Percentiles rank a stretch among this genome's conserved stretches.
Conservation (phyloP, 2,329 filamentous ascomycete genomes). For the Cladophialophora chaetospira region DNA sequence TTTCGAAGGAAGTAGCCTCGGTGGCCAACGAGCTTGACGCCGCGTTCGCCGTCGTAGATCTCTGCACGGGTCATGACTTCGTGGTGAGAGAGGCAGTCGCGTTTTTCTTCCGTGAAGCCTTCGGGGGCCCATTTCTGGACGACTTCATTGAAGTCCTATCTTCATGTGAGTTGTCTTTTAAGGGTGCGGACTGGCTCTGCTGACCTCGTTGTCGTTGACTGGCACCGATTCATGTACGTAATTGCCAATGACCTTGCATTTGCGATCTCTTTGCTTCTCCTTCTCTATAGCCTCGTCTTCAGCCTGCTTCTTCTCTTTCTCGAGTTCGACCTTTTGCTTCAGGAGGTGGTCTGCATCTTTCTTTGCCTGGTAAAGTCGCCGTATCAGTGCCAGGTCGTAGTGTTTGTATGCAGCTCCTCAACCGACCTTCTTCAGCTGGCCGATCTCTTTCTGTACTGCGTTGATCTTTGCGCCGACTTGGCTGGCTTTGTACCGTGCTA, state of each 20-base stretch:
- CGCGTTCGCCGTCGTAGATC: conserved; percentile 89
- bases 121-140: conserved; percentile 80
- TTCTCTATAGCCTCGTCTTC: conserved; percentile 75
- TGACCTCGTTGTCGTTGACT: conserved; percentile 75
- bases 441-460: conserved; percentile 84
- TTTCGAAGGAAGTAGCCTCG: conserved; percentile 88
- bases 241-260: conserved; percentile 84
- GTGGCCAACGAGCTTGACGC: conserved; percentile 92
- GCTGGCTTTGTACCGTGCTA: conserved; percentile 73
- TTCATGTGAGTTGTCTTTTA: conserved; percentile 30
- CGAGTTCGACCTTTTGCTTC: conserved; percentile 72
- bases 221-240: conserved; percentile 88
- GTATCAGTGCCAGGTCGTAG: neutral
- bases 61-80: conserved; percentile 86
- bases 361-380: conserved; percentile 61
- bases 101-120: conserved; percentile 72
- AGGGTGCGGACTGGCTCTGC: conserved; percentile 3
- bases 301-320: conserved; percentile 78
- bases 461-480: conserved; percentile 87
- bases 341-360: conserved; percentile 82
- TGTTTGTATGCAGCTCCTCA: neutral
- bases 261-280: conserved; percentile 70
- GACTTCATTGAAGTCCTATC: conserved; percentile 73
- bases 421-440: conserved; percentile 79
- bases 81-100: conserved; percentile 82